Conservation (phyloP, 768 basidiomycete genomes). For the Podaxis sp. region DNA sequence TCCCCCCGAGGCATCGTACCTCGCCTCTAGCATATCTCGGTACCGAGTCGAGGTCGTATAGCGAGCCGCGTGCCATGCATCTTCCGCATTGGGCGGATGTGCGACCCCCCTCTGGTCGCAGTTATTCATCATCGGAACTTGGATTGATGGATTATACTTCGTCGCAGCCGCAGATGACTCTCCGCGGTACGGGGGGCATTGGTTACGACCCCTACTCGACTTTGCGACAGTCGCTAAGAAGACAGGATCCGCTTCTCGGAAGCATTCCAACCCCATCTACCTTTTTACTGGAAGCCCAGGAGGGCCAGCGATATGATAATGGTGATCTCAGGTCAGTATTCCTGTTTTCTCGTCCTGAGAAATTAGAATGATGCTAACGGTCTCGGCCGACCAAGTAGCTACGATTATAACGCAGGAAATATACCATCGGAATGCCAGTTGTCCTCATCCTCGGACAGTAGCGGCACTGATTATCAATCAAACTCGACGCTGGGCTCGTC, state of each 20-base stretch:
- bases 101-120: background rate
- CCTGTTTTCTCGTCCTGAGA: background rate
- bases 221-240: background rate
- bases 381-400: background rate
- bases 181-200: background rate
- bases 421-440: background rate
- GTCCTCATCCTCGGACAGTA: slow-evolving; percentile 2
- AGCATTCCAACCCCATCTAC: background rate
- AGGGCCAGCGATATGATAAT: background rate
- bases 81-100: slow-evolving; percentile 8
- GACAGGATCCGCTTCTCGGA: background rate
- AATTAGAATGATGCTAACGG: background rate
- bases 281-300: background rate
- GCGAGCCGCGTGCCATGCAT: background rate
- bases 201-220: slow-evolving; percentile 10
- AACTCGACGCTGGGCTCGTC: background rate
- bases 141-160: background rate
- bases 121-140: background rate
- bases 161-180: background rate
- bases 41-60: slow-evolving; percentile 1
- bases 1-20: background rate
- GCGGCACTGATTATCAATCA: background rate
- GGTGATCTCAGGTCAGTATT: background rate
- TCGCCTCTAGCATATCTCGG: background rate
- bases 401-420: background rate